A percentile compares a stretch with the other conserved stretches of the same genome.
phyloP scores from a whole-genome alignment of 441 rosid species.

The California macrophylla region DNA sequence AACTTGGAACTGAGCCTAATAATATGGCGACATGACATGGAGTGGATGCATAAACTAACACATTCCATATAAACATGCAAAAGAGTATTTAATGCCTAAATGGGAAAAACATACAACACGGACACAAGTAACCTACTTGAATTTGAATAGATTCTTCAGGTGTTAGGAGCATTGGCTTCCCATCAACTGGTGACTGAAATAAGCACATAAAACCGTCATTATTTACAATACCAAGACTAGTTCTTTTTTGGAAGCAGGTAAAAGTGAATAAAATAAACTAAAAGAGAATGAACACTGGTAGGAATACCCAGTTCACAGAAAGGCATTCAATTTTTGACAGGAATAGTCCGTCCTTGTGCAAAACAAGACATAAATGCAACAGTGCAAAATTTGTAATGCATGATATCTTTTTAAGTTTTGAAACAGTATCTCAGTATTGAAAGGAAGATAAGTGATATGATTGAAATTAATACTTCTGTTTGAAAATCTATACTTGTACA shows the following conservation, averaged over 20 bases:
- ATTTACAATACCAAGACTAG: conserved; percentile 17
- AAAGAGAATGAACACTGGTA: no score
- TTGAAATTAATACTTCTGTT: no score
- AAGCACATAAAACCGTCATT: conserved; percentile 22
- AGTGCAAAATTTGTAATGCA: no score
- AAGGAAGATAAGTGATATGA: no score
- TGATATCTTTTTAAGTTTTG: no score
- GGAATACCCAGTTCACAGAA: no score
- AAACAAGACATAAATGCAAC: no score
- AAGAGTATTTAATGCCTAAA: not conserved
- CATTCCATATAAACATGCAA: not conserved
- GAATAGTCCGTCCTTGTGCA: no score
- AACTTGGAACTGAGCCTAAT: not conserved
- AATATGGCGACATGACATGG: not conserved
- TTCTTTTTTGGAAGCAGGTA: not conserved
- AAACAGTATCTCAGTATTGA: not conserved
- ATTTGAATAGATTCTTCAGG: conserved; percentile 80
- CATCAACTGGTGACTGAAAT: conserved; percentile 66
- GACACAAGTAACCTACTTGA: conserved; percentile 38
- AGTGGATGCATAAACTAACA: not conserved
- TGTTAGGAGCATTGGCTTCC: conserved; percentile 73
- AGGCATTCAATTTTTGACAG: no score
- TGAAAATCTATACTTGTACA: no score
- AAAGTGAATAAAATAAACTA: not conserved
- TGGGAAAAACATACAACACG: not conserved